Percentiles rank a stretch among this genome's conserved stretches.
Conservation (phyloP, 139 green algal species). For the Chlamydomonas sp. region DNA sequence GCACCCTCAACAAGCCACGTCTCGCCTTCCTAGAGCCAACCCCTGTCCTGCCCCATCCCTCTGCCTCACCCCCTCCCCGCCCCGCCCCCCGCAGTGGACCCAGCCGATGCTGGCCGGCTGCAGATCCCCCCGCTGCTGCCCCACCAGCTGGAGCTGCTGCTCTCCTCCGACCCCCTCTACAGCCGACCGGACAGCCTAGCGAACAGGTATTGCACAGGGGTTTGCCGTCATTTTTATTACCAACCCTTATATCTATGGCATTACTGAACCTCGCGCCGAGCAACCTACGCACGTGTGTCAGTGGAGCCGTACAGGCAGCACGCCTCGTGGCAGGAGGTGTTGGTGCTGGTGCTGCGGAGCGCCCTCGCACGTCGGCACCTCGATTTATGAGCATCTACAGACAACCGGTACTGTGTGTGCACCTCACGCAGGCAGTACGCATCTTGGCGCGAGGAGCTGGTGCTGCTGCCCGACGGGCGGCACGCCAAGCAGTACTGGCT, state of each 20-base stretch:
- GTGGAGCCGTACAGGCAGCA: too few relatives aligned
- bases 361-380: too few relatives aligned
- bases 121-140: constrained; percentile 41
- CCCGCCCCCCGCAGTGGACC: constrained; percentile 15
- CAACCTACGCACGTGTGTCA: too few relatives aligned
- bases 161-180: constrained; percentile 42
- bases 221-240: too few relatives aligned
- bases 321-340: too few relatives aligned
- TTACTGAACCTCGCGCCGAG: too few relatives aligned
- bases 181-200: not conserved
- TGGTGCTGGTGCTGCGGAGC: too few relatives aligned
- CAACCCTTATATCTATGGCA: too few relatives aligned
- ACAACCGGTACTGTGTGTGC: not conserved
- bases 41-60: not conserved
- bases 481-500: constrained; percentile 68
- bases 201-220: constrained; percentile 23
- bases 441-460: constrained; percentile 58
- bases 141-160: constrained; percentile 35
- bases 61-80: not conserved
- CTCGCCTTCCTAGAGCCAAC: not conserved
- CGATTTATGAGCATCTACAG: not conserved
- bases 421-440: constrained; percentile 44
- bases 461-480: constrained; percentile 50
- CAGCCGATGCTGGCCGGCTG: constrained; percentile 20
- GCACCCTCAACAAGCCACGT: too few relatives aligned